Base-by-base conservation (phyloP, 2,329 filamentous ascomycete species). In the Diaporthe velutina region DNA sequence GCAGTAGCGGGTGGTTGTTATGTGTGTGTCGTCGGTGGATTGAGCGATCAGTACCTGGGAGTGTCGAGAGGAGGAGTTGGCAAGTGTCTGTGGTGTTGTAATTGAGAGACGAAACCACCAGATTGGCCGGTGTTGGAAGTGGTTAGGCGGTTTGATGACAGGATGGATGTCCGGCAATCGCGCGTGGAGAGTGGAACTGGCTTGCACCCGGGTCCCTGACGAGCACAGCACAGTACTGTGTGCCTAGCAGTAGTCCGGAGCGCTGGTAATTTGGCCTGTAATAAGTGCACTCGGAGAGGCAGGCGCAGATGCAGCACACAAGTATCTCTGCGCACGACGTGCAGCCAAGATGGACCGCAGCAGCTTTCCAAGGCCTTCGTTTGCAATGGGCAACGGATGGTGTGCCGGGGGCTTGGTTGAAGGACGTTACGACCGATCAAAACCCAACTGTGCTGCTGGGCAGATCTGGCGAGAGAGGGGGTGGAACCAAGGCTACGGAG, bases 121-220 rank as follows among this genome's bases (percentile, higher is more conserved):
- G 45, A 72, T 64, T 72, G 70, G 54, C 57, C 28, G 42, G 58
- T 72, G 70, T 64, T 64, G 48, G 57, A 72, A 64, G 28, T 25
- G 57, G 57, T 72, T 72, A 72, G 70, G 70, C 70, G 58, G 45
- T 64, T 54, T 72, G 70, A 72, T 64, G 70, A 60, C 54, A 72
- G 70, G 70, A 54, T 67, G 48, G 48, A 68, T 35, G 57, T 60
- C 57, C 70, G 45, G 57, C 70, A 72, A 72, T 72, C 35, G 57
- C 57, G 57, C 60, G 48, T 60, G 70, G 58, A 22, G 13, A 45
- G 52, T 42, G 28, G 35, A 30, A 19, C 42, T 67, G 22, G 55
- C 52, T 70, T 25, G 6, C 13, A 15, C 55, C 33, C 35, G 57
- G 70, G 54, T 70, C 52, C 55, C 42, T 71, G 52, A 71, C 68